phyloP scores from a whole-genome alignment of 73 alveolate species.

The Symbiodinium natans region DNA sequence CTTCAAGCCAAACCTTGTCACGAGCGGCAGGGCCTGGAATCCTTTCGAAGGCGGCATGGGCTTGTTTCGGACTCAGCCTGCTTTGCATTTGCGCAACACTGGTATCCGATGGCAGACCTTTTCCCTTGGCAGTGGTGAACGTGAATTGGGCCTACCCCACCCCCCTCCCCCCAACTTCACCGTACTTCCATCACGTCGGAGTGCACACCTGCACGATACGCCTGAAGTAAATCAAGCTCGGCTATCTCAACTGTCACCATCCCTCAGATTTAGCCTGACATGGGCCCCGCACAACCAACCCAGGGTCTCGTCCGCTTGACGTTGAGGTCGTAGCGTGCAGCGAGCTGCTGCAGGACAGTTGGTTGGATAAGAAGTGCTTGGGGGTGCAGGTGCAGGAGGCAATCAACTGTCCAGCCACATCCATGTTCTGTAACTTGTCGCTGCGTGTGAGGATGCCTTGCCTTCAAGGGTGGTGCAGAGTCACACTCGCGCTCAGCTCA shows the following conservation, averaged over 20 bases:
- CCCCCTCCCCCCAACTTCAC: too few species aligned
- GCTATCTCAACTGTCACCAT: too few species aligned
- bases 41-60: not conserved
- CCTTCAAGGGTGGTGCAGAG: constrained; percentile 64
- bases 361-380: not conserved
- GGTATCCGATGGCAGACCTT: not conserved
- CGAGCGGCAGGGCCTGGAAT: not conserved
- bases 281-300: too few species aligned
- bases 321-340: constrained; percentile 45
- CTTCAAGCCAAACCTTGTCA: too few species aligned
- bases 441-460: constrained; percentile 14
- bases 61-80: not conserved
- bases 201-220: too few species aligned
- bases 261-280: too few species aligned
- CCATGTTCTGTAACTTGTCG: not conserved
- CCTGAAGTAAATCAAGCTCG: too few species aligned
- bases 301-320: too few species aligned
- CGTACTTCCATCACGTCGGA: too few species aligned
- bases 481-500: constrained; percentile 66
- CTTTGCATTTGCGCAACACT: not conserved
- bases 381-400: not conserved
- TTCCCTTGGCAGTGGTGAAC: not conserved
- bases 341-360: constrained; percentile 46
- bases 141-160: too few species aligned
- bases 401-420: too few species aligned